phyloP scores from a whole-genome alignment of 2,329 filamentous ascomycete genomes.

The Emmonsia crescens region DNA sequence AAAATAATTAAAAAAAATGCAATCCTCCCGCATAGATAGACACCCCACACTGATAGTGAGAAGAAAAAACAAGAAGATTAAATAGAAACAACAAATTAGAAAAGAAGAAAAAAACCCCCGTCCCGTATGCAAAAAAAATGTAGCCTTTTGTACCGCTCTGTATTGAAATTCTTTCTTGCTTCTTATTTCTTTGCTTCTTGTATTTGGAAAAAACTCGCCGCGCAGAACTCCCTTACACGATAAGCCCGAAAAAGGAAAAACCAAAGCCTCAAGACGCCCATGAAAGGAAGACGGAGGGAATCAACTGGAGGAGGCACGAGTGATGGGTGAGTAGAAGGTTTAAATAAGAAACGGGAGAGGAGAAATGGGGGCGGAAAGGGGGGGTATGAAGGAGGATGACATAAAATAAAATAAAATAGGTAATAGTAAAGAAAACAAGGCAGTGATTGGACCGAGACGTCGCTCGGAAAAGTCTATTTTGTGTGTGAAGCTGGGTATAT shows the following conservation, averaged over 20 bases:
- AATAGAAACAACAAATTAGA: neutral
- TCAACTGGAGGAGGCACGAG: neutral
- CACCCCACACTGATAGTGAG: neutral
- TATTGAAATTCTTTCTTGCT: neutral
- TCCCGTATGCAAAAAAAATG: neutral
- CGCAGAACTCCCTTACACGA: neutral
- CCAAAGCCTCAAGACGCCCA: neutral
- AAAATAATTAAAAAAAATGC: neutral
- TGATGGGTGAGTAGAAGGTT: neutral
- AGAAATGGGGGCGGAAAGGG: neutral
- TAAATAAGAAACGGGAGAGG: too few relatives aligned
- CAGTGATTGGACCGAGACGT: neutral
- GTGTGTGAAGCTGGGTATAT: neutral
- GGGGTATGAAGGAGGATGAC: neutral
- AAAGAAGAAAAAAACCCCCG: neutral
- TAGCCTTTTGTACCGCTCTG: neutral
- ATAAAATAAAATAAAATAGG: neutral
- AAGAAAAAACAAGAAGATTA: neutral
- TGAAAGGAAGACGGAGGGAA: neutral
- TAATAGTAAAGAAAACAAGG: neutral
- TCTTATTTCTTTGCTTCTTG: neutral
- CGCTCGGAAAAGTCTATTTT: neutral
- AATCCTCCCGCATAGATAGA: neutral
- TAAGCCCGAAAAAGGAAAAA: slow-evolving; percentile 4
- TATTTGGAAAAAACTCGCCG: neutral